These are phyloP conservation scores for Diaporthe capsici DNA, from an alignment of 2,329 filamentous ascomycete species.

Conservation along the genomic window DNA sequence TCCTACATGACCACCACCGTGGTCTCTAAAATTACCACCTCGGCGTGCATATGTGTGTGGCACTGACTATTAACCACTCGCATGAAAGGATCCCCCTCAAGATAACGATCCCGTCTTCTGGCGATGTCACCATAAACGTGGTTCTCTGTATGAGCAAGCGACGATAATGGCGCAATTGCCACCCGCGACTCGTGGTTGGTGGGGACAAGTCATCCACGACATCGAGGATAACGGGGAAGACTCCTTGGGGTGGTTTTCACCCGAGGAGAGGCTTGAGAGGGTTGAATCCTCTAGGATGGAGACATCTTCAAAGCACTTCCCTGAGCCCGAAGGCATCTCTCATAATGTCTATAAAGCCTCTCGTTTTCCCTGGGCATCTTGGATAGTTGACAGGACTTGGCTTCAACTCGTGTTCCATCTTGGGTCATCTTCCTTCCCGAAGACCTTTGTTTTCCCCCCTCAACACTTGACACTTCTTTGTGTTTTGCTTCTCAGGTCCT, in stretches of 20 bases:
- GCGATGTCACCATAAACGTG: not conserved
- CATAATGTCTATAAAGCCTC: not conserved
- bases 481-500: not conserved
- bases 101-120: not conserved
- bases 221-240: not conserved
- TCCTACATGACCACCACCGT: not conserved
- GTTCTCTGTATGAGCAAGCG: not conserved
- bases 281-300: not conserved
- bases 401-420: not conserved
- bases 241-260: not conserved
- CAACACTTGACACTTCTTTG: not conserved
- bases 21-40: conserved; percentile 8
- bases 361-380: too few relatives aligned
- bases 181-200: conserved; percentile 25
- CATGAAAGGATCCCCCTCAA: not conserved
- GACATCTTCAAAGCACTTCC: not conserved
- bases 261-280: not conserved
- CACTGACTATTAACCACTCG: conserved; percentile 21
- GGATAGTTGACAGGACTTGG: too few relatives aligned
- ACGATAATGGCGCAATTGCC: not conserved
- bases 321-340: too few relatives aligned
- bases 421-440: too few relatives aligned
- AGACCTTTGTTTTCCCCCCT: not conserved
- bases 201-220: not conserved
- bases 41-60: conserved; percentile 16